Evolutionary conservation across 2,329 filamentous ascomycete genomes (phyloP).

Genomic region (Drechslerella dactyloides): DNA sequence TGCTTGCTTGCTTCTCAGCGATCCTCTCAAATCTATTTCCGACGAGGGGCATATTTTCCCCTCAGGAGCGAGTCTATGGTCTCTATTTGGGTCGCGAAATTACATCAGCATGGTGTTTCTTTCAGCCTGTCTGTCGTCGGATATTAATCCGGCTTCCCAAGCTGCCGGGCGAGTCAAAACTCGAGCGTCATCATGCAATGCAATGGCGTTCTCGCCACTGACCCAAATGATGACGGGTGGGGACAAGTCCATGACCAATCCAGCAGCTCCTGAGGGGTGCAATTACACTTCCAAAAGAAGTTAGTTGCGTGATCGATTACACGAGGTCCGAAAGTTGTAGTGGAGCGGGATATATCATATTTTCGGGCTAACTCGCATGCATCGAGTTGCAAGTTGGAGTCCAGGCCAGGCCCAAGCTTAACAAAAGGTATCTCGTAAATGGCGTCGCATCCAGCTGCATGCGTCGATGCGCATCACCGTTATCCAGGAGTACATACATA

Average conservation of each 20-base stretch:
- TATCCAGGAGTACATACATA: too few species aligned
- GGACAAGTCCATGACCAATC: background rate
- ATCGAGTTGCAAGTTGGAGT: background rate
- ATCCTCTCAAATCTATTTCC: background rate
- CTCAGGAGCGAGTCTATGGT: background rate
- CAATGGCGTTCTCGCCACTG: too few species aligned
- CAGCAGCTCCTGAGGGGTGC: conserved; percentile 20
- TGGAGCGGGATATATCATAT: background rate
- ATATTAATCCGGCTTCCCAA: conserved; percentile 11
- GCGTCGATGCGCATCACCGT: too few species aligned
- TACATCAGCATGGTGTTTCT: conserved; percentile 4
- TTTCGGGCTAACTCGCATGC: background rate
- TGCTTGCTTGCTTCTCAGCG: background rate
- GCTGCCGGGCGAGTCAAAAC: conserved; percentile 3
- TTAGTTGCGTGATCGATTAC: conserved; percentile 18
- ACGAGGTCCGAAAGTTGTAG: conserved; percentile 11
- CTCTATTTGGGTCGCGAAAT: conserved; percentile 1
- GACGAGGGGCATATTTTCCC: background rate
- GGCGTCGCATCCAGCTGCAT: too few species aligned
- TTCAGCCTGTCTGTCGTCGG: conserved; percentile 6
- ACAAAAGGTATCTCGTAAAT: too few species aligned
- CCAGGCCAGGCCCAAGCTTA: too few species aligned
- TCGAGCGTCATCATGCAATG: background rate
- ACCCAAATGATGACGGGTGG: background rate
- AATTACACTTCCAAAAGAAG: conserved; percentile 42